Conservation (phyloP, 306 rosid genomes). For the Cucurbita ficifolia region DNA sequence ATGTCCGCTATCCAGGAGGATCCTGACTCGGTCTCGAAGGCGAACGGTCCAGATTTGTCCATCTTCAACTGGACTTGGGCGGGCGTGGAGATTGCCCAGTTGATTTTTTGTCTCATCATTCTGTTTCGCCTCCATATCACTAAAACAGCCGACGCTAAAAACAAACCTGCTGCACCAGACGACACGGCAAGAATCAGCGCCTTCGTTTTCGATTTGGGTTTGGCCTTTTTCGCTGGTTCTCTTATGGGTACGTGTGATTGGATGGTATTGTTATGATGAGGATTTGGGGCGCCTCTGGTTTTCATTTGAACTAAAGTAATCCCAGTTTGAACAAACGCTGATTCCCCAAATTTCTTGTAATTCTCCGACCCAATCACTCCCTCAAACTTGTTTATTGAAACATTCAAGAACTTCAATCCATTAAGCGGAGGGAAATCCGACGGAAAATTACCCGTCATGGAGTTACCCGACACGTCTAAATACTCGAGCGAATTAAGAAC, state of each 20-base stretch:
- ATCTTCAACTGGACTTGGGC: constrained; percentile 27
- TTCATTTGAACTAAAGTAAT: background rate
- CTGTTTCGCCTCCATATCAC: constrained; percentile 24
- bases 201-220: constrained; percentile 16
- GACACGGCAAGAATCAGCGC: constrained; percentile 15
- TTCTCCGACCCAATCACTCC: constrained; percentile 1
- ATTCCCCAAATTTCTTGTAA: constrained; percentile 34
- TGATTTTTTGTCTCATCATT: constrained; percentile 25
- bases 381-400: constrained; percentile 52
- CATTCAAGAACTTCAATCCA: constrained; percentile 37
- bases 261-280: background rate
- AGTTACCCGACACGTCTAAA: constrained; percentile 58
- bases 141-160: constrained; percentile 11
- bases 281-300: constrained; percentile 8
- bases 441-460: constrained; percentile 63
- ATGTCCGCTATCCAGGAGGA: constrained; percentile 83
- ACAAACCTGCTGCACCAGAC: constrained; percentile 15
- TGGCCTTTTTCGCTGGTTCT: constrained; percentile 4
- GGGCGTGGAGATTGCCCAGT: constrained; percentile 92
- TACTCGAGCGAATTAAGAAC: constrained; percentile 26
- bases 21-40: constrained; percentile 81
- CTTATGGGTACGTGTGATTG: constrained; percentile 6
- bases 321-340: constrained; percentile 52
- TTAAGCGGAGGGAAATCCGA: constrained; percentile 53
- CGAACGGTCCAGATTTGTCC: constrained; percentile 87